Evolutionary conservation across 257 asterid genomes (phyloP), one percentile per base, ranked within the genome.

Genomic region (Solanum pennellii): DNA sequence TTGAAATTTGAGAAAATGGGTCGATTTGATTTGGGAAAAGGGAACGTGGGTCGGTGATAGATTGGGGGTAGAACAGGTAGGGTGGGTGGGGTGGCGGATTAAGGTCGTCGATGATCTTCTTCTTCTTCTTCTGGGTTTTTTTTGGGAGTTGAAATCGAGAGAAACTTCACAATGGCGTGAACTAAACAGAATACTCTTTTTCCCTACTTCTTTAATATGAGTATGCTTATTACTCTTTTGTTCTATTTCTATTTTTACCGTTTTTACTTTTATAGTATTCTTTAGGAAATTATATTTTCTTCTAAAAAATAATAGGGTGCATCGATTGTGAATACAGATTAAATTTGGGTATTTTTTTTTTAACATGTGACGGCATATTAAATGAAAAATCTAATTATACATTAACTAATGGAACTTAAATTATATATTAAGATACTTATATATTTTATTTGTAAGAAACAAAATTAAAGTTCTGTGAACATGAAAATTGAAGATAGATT

Each of bases 71-170:
- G 83, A 29, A 56, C 31, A 18, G 33, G 65, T 23, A 9, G 18
- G 49, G 83, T 15, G 27, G 27, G 88, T 15, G 37, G 68, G 15
- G 4, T 29, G 15, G 41, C 73, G 11, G 47, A 13, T 18, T 11
- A 7, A 44, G 68, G 74, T 20, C 69, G 71, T 9, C 9, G 72
- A 71, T 86, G 82, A 86, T 86, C 68, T 45, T n/a, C 27, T 79
- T 13, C 35, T 41, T 13, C 56, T 45, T 25, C 66, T 27, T 76
- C 14, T 87, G 82, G 71, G 76, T 18, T 18, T 72, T 66, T 66
- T 25, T 69, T 18, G 60, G 87, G 65, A 87, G 89, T 66, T 79
- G 89, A 87, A 87, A 69, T 87, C 83, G 83, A 87, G 88, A 87
- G 47, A 42, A 20, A 47, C 45, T 37, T 68, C 41, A 72, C 39